Base-by-base conservation (phyloP, 768 basidiomycete species). In the Clavulina sp. region DNA sequence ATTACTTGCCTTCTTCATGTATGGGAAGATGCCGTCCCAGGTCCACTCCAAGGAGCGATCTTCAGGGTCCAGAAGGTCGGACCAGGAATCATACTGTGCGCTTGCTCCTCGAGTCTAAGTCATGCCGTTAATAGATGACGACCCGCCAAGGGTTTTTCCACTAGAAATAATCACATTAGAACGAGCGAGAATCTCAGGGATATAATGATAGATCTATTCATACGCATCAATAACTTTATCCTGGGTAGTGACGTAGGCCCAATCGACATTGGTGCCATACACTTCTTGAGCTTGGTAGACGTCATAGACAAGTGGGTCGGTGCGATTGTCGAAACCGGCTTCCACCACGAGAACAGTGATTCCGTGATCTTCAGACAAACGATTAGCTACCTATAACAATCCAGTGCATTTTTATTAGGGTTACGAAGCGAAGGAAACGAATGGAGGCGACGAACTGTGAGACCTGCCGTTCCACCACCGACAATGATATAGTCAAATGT, bases 291-390 rank as follows among this genome's bases (percentile, higher is more conserved):
- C 75, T 29, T 63, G 57, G 54, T 73, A 70, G n/a, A 74, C 65
- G 52, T 75, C 71, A 51, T 69, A 72, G 1, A 75, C 67, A 9
- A 64, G 60, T 1, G 69, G 62, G 55, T 73, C 68, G 4, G 62
- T 61, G 23, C 72, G 65, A 54, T 73, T 61, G 55, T 74, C 74
- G 4, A 60, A 65, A 1, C 76, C 75, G 2, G 70, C 75, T 59
- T 77, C 76, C 41, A 77, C 64, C 52, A 75, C 60, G 3, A 75
- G 65, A 0, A 77, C 68, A 5, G 68, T 66, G 40, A 68, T 60
- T 0, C 59, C 54, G 3, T 49, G 50, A 49, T 74, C 65, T 57
- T 75, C 73, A 0, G 72, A 61, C 7, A 76, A 64, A 9, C 74
- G 64, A 7, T 65, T 65, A 23, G 75, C 71, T 34, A 77, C 69